Conservation (phyloP, 306 rosid genomes). For the Quercus ilex region DNA sequence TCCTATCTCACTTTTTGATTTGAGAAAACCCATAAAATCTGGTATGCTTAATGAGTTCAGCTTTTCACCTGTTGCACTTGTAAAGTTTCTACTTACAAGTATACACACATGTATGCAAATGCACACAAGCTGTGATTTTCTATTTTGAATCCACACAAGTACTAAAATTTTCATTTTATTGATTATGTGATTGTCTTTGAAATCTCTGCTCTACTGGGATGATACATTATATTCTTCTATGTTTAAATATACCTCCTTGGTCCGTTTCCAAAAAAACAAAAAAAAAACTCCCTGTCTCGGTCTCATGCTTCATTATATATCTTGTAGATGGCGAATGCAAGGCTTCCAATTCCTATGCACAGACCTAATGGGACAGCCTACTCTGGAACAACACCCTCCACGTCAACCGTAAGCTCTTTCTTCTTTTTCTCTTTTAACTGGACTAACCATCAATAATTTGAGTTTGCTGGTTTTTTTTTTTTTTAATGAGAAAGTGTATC, state of each 20-base stretch:
- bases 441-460: not conserved
- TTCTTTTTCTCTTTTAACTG: not conserved
- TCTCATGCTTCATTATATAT: not conserved
- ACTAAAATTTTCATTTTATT: not conserved
- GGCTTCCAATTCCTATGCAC: slow-evolving; percentile 77
- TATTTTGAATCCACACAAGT: not conserved
- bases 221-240: not conserved
- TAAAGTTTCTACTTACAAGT: not conserved
- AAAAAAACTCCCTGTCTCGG: not conserved
- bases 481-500: not conserved
- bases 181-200: not conserved
- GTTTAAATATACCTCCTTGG: not conserved
- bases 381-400: slow-evolving; percentile 61
- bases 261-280: not conserved
- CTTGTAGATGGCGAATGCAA: slow-evolving; percentile 57
- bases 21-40: not conserved
- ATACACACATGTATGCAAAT: not conserved
- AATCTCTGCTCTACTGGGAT: not conserved
- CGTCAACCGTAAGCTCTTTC: slow-evolving; percentile 65
- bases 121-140: not conserved
- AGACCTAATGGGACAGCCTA: slow-evolving; percentile 69
- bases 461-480: not conserved
- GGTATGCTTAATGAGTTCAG: not conserved
- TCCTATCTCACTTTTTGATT: not conserved
- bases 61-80: not conserved